Percentiles rank a stretch among this genome's conserved stretches.
phyloP scores from a whole-genome alignment of 495 filamentous ascomycete genomes.

The Coniosporium apollinis region DNA sequence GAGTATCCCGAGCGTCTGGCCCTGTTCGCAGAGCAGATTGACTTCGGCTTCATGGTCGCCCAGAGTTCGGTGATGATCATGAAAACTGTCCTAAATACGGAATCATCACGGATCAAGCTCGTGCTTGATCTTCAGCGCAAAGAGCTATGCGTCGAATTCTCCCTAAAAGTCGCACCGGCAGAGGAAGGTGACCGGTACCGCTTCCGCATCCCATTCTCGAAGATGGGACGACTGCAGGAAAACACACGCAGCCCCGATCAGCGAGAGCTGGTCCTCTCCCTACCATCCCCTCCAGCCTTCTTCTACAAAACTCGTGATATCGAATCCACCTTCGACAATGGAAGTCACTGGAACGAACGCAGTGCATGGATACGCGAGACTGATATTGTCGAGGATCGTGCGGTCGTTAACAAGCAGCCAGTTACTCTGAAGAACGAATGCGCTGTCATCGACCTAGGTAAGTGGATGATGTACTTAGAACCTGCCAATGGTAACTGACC shows the following conservation, averaged over 20 bases:
- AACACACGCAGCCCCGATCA: slow-evolving; percentile 18
- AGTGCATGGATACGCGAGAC: slow-evolving; percentile 67
- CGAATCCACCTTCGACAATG: slow-evolving; percentile 23
- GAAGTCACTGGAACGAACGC: slow-evolving; percentile 41
- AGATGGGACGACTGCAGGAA: slow-evolving; percentile 40
- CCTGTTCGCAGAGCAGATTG: slow-evolving; percentile 5
- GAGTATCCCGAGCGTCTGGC: neutral
- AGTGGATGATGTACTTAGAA: slow-evolving; percentile 7
- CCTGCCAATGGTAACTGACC: slow-evolving; percentile 1
- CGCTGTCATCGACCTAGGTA: slow-evolving; percentile 61
- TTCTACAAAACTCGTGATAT: slow-evolving; percentile 36
- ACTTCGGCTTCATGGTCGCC: slow-evolving; percentile 35
- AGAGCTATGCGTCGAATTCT: slow-evolving; percentile 19
- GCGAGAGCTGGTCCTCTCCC: slow-evolving; percentile 36
- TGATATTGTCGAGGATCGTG: slow-evolving; percentile 38
- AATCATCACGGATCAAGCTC: slow-evolving; percentile 10
- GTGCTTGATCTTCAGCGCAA: slow-evolving; percentile 19
- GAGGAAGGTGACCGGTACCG: slow-evolving; percentile 22
- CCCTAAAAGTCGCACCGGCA: slow-evolving; percentile 1
- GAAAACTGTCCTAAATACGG: slow-evolving; percentile 15
- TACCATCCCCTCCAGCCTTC: slow-evolving; percentile 49
- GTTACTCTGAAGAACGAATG: slow-evolving; percentile 39
- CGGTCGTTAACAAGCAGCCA: slow-evolving; percentile 21
- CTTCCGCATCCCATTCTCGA: slow-evolving; percentile 46
- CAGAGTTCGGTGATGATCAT: slow-evolving; percentile 33